These are phyloP conservation scores for Cyclotella choctawhatcheeana DNA, from an alignment of 108 stramenopile species.

Conservation along the genomic window DNA sequence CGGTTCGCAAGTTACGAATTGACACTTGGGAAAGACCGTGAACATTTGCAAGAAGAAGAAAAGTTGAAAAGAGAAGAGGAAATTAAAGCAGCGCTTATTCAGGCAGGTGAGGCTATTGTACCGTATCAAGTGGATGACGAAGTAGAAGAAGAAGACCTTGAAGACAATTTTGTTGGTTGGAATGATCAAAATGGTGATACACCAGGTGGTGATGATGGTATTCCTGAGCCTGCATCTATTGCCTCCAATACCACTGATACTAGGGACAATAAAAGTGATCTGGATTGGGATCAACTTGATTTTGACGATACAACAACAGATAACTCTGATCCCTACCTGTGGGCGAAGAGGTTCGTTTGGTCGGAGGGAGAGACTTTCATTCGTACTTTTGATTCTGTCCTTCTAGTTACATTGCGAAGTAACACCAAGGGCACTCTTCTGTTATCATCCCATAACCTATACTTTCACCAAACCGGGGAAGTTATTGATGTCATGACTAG, in stretches of 20 bases:
- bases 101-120: constrained; percentile 65
- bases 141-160: constrained; percentile 58
- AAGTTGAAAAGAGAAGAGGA: constrained; percentile 55
- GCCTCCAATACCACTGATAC: constrained; percentile 20
- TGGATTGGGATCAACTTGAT: constrained; percentile 58
- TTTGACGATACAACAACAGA: constrained; percentile 33
- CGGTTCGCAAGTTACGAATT: constrained; percentile 73
- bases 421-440: constrained; percentile 67
- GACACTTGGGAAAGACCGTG: constrained; percentile 66
- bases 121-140: constrained; percentile 56
- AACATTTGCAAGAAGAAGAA: constrained; percentile 59
- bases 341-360: constrained; percentile 86
- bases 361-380: constrained; percentile 71
- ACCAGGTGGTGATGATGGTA: constrained; percentile 3
- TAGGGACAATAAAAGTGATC: constrained; percentile 29
- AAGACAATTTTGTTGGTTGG: constrained; percentile 49
- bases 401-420: constrained; percentile 65
- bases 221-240: not conserved
- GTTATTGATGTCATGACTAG: constrained; percentile 76
- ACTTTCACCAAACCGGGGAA: constrained; percentile 74
- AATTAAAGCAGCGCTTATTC: constrained; percentile 58
- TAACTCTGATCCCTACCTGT: constrained; percentile 60
- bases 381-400: constrained; percentile 72
- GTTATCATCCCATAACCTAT: constrained; percentile 80
- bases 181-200: constrained; percentile 11